Percentiles rank a stretch among this genome's conserved stretches.
Conservation (phyloP, 2,329 filamentous ascomycete genomes). For the Fusarium sp. region DNA sequence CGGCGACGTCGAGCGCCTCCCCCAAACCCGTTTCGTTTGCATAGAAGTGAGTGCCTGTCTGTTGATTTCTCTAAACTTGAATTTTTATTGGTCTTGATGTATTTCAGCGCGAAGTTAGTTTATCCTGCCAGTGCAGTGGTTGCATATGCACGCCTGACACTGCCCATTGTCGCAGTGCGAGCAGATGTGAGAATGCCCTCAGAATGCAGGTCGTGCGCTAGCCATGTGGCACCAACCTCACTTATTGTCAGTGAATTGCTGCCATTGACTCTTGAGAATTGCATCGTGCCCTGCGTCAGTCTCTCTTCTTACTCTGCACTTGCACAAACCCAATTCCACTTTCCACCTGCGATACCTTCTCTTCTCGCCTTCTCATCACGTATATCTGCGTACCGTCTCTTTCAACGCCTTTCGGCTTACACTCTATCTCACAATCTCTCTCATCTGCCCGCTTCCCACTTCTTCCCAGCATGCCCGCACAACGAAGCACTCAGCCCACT, state of each 20-base stretch:
- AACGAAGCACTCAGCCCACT: conserved; percentile 9
- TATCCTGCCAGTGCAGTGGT: not conserved
- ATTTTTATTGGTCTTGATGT: not conserved
- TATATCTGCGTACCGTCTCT: not conserved
- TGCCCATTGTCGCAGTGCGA: too few species aligned
- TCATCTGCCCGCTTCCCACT: not conserved
- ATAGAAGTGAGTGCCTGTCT: conserved; percentile 53
- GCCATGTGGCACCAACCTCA: too few species aligned
- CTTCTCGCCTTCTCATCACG: not conserved
- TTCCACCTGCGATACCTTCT: not conserved
- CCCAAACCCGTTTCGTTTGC: conserved; percentile 57
- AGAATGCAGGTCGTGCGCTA: too few species aligned
- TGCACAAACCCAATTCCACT: not conserved
- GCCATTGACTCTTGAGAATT: not conserved
- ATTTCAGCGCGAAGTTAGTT: not conserved
- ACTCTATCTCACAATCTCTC: not conserved
- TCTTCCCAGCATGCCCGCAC: conserved; percentile 32
- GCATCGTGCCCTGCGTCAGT: not conserved
- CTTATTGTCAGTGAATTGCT: not conserved
- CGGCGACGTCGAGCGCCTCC: conserved; percentile 48
- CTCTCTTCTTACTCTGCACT: not conserved
- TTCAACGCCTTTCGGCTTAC: not conserved
- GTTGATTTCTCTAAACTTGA: not conserved
- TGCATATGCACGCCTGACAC: too few species aligned
- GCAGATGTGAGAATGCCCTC: too few species aligned